Base-by-base conservation (phyloP, 2,329 filamentous ascomycete genomes). In the Chrysoporthe cubensis region DNA sequence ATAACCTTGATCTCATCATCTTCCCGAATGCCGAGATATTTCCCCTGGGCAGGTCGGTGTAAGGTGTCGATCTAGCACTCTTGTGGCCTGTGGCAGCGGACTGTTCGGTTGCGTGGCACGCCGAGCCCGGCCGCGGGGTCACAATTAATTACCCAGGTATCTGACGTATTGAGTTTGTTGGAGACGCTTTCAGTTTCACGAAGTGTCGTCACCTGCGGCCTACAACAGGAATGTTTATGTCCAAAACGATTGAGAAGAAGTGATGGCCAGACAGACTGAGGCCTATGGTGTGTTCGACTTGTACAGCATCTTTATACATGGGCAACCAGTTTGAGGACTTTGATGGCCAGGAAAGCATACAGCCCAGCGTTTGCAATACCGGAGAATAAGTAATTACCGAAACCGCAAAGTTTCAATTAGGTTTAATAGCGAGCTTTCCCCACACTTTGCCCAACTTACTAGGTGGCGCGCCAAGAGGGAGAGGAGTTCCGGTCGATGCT, bases 1-100 rank as follows among this genome's bases (percentile, higher is more conserved):
- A 40, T 43, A 32, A 14, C 34, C n/a, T 44, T 58, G 37, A 37
- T 42, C 26, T 50, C 46, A 32, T 44, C 64, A 57, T 34, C 46
- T 46, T 69, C 56, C 67, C 67, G 67, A 69, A 67, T 69, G 61
- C 67, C 67, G 67, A 69, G 63, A 6, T 34, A 60, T 21, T 5
- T 42, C n/a, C 56, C 18, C n/a, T 37, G 18, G 34, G 32, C 56
- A 9, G 9, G 56, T 14, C 34, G 32, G 32, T 32, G 56, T 21
- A 13, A 58, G 50, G 1, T 8, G 21, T 54, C 21, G 50, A 32
- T 32, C 21, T 14, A 1, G 3, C 11, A 14, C 11, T 14, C 16
- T 1, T 32, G 37, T n/a, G 3, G 2, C 43, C 32, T 60, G 16
- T 9, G 2, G 44, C 7, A 43, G 8, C 16, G 1, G 37, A 7